phyloP scores from a whole-genome alignment of 805 yeast genomes.

The Candida bentonensis region DNA sequence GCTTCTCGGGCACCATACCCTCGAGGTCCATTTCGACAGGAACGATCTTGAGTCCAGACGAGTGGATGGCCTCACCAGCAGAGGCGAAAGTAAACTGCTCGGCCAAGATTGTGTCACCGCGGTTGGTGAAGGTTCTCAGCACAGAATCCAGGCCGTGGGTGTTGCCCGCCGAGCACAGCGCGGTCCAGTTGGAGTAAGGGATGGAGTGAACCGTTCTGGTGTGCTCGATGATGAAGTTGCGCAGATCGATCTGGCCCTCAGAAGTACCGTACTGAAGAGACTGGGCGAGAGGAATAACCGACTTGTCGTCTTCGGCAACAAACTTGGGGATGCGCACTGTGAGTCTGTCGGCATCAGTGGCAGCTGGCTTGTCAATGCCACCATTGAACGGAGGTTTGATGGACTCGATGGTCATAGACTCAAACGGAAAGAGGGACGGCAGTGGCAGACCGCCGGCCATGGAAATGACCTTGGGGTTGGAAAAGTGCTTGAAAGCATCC shows the following conservation, averaged over 20 bases:
- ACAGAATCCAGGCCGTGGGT: conserved; percentile 84
- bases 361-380: conserved; percentile 36
- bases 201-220: conserved; percentile 28
- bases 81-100: conserved; percentile 79
- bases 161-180: conserved; percentile 63
- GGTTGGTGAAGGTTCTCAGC: conserved; percentile 59
- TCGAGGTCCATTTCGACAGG: conserved; percentile 67
- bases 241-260: conserved; percentile 63
- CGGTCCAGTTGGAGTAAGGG: conserved; percentile 58
- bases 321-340: conserved; percentile 26
- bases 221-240: conserved; percentile 62
- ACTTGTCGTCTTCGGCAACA: conserved; percentile 29
- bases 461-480: conserved; percentile 64
- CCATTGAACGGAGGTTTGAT: conserved; percentile 59
- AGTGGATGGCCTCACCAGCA: conserved; percentile 68
- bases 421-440: conserved; percentile 86
- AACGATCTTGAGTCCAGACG: conserved; percentile 51
- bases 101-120: conserved; percentile 70
- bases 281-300: conserved; percentile 50
- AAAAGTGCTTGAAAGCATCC: conserved; percentile 64
- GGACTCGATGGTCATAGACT: conserved; percentile 50
- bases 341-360: conserved; percentile 13
- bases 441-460: conserved; percentile 94
- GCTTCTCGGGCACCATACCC: conserved; percentile 63
- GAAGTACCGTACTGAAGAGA: conserved; percentile 89